Evolutionary conservation across 306 rosid species (phyloP).

Genomic region (Cucurbita argyrosperma): DNA sequence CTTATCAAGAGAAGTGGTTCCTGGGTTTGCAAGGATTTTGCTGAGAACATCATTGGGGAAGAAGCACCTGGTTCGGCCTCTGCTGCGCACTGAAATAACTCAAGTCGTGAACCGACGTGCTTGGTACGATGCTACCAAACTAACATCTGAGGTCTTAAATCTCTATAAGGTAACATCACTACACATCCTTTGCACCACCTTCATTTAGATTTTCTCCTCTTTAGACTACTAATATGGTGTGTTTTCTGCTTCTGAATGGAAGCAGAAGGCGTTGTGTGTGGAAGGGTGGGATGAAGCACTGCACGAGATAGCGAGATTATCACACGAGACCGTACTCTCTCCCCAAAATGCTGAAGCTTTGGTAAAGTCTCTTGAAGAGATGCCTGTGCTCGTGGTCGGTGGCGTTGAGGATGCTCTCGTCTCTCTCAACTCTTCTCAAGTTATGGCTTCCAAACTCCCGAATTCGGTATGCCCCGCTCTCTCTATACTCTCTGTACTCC

Average conservation of each 20-base stretch:
- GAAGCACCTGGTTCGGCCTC: slow-evolving; percentile 82
- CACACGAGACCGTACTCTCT: slow-evolving; percentile 53
- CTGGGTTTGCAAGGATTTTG: slow-evolving; percentile 84
- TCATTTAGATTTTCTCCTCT: background rate
- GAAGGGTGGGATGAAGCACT: slow-evolving; percentile 95
- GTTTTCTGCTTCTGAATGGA: background rate
- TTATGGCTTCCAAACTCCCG: slow-evolving; percentile 70
- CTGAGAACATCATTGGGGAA: slow-evolving; percentile 84
- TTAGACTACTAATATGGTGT: background rate
- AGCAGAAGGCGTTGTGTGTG: slow-evolving; percentile 67
- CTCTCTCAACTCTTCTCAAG: slow-evolving; percentile 57
- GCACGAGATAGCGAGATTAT: slow-evolving; percentile 89
- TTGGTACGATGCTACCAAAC: slow-evolving; percentile 70
- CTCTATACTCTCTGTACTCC: background rate
- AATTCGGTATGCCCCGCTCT: slow-evolving; percentile 49
- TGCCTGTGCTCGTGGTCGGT: slow-evolving; percentile 59
- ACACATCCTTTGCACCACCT: background rate
- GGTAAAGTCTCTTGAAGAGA: slow-evolving; percentile 44
- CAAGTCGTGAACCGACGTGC: slow-evolving; percentile 89
- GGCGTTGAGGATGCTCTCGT: slow-evolving; percentile 79
- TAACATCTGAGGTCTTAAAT: slow-evolving; percentile 54
- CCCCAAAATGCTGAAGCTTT: slow-evolving; percentile 49
- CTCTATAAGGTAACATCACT: slow-evolving; percentile 51
- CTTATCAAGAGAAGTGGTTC: slow-evolving; percentile 84
- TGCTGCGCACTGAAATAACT: slow-evolving; percentile 68